Evolutionary conservation across 2,329 filamentous ascomycete genomes (phyloP), one percentile per base, ranked within the genome.

Genomic region (Diaporthe sp.): DNA sequence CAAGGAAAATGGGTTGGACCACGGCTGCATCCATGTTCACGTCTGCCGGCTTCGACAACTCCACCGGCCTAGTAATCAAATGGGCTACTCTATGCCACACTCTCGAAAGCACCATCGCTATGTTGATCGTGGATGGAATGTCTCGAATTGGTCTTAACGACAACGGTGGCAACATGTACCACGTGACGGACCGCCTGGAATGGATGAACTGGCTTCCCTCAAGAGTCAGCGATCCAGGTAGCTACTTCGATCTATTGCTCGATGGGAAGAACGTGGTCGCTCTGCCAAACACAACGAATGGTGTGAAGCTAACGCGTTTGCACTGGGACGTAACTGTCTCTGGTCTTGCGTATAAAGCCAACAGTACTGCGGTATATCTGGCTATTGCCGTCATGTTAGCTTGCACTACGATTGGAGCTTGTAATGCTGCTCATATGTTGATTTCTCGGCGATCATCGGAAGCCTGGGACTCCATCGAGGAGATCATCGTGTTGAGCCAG

Each of bases 221-320:
- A 28, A 55, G 12, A 8, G 4, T 15, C 25, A 55, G 25, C 4
- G 51, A 55, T 13, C 51, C 51, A 28, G 51, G 51, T 1, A 55
- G 13, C 25, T 55, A 55, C 51, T 55, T 55, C 13, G 51, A 55
- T 28, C 51, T 25, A 15, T 28, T 55, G 6, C n/a, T 55, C 0
- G 51, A 55, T 1, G 51, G 51, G 25, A 55, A 55, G 51, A 55
- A 25, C 25, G n/a, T 55, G 8, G n/a, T 15, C 51, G 0, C 25
- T 1, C 13, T 4, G 1, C n/a, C 51, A 0, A 8, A 55, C 2
- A 55, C 51, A 0, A 3, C 51, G n/a, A 22, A 0, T 31, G 25
- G 25, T 0, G 51, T 0, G 2, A 28, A 4, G 13, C 25, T 55
- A 1, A 9, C 1, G 25, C 51, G 15, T 4, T 8, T 55, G 51